A percentile compares a stretch with the other conserved stretches of the same genome.
Evolutionary conservation across 164 flowering plant species (phyloP).

Genomic region (Chimonanthus salicifolius): DNA sequence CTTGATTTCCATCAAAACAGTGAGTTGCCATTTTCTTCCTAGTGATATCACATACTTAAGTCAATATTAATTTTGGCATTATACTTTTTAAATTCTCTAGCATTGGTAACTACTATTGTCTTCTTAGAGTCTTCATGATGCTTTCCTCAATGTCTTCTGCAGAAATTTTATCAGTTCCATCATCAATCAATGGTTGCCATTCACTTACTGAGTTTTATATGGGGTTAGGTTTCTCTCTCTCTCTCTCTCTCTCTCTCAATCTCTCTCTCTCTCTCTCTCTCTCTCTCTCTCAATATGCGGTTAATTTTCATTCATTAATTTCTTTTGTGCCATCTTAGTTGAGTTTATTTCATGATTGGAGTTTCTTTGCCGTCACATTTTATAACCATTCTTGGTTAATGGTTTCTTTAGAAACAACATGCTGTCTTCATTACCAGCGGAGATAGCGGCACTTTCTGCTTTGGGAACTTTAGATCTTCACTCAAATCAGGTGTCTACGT

Average conservation of each 20-base stretch:
- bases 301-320: background rate
- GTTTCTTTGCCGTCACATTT: conserved; percentile 5
- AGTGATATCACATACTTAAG: background rate
- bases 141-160: conserved; percentile 17
- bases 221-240: conserved; percentile 48
- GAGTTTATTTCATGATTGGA: background rate
- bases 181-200: conserved; percentile 69
- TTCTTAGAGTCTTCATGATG: background rate
- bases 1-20: conserved; percentile 90
- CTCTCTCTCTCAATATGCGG: background rate
- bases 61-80: background rate
- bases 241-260: background rate
- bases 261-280: background rate
- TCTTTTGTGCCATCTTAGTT: too few relatives aligned
- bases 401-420: conserved; percentile 59
- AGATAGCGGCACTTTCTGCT: conserved; percentile 61
- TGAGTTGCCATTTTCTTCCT: conserved; percentile 33
- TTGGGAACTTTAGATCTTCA: conserved; percentile 90
- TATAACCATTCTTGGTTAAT: conserved; percentile 12
- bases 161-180: conserved; percentile 81
- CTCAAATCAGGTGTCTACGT: conserved; percentile 69
- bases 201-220: conserved; percentile 76
- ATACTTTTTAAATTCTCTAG: background rate
- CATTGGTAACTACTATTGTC: background rate
- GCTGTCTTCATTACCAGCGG: conserved; percentile 66